Conservation (phyloP, 2,329 filamentous ascomycete species). For the Talaromyces sp. region DNA sequence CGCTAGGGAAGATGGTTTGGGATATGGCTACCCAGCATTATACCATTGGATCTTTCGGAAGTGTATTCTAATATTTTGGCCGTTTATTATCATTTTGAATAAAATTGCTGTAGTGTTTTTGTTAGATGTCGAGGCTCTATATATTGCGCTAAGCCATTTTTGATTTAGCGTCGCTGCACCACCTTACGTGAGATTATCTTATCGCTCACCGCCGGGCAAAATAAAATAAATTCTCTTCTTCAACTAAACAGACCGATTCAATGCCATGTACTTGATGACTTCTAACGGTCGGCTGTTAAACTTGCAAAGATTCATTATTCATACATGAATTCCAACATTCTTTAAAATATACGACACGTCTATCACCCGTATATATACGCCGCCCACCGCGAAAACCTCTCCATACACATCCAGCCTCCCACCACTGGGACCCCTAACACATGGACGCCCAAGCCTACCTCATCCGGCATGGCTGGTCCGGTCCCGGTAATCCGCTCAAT, state of each 20-base stretch:
- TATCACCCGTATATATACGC: neutral
- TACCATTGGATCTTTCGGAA: no score
- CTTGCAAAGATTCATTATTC: neutral
- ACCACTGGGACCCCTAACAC: neutral
- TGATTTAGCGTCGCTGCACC: neutral
- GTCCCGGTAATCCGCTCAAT: conserved; percentile 82
- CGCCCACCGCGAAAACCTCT: neutral
- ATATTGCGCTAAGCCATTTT: neutral
- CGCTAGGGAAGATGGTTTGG: no score
- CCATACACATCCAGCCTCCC: neutral
- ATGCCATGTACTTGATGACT: neutral
- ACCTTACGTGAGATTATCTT: neutral
- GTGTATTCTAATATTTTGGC: no score
- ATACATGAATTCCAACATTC: neutral
- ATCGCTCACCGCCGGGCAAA: conserved; percentile 4
- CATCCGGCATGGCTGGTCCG: conserved; percentile 82
- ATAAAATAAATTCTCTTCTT: neutral
- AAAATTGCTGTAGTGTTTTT: neutral
- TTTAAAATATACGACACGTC: neutral
- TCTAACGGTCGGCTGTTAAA: neutral
- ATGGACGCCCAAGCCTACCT: conserved; percentile 88
- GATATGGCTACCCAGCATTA: no score
- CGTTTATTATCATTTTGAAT: no score
- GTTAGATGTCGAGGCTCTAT: conserved; percentile 15
- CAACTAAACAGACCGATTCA: neutral